Base-by-base conservation (phyloP, 805 yeast genomes). In the Scheffersomyces ergatensis region DNA sequence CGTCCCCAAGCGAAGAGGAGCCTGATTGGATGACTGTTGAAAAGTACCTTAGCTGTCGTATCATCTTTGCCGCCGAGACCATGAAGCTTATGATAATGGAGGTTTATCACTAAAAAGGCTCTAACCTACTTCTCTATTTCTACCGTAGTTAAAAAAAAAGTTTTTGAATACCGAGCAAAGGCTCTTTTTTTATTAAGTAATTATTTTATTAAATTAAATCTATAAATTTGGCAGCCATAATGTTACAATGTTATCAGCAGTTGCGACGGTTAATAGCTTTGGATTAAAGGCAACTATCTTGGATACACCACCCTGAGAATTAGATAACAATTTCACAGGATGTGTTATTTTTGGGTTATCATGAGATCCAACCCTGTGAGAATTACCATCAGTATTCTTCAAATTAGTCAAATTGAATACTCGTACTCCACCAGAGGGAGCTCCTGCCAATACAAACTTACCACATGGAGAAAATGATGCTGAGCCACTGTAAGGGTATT, bases 221-320 rank as follows among this genome's bases (percentile, higher is more conserved):
- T 23, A 16, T 15, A 25, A 15, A 24, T 27, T 33, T 16, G 72
- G 65, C 41, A 60, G 61, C 75, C 75, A 70, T 24, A 70, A 47
- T 5, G 61, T 44, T 7, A 69, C 74, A 5, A 55, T 47, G 34
- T 55, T 74, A 53, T 81, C 85, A 6, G 86, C 88, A 1, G 89
- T 73, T 2, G 88, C 85, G 48, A 85, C 57, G 43, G 76, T 69
- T 56, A 79, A 68, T 26, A 76, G 58, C 46, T 75, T 74, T 2
- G 92, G 92, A 49, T 82, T 81, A 58, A 82, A 82, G 17, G 72
- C 65, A 9, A 78, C 56, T 37, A 79, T 64, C 48, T 76, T 63
- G 1, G 86, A 79, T 5, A 73, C 47, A 4, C 65, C 67, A 4
- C 65, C 67, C 30, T 55, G 53, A 33, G 55, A 50, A 19, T 51